These are phyloP conservation scores for Suhomyces wounanorum DNA, from an alignment of 1,139 yeast genomes.

Conservation along the genomic window DNA sequence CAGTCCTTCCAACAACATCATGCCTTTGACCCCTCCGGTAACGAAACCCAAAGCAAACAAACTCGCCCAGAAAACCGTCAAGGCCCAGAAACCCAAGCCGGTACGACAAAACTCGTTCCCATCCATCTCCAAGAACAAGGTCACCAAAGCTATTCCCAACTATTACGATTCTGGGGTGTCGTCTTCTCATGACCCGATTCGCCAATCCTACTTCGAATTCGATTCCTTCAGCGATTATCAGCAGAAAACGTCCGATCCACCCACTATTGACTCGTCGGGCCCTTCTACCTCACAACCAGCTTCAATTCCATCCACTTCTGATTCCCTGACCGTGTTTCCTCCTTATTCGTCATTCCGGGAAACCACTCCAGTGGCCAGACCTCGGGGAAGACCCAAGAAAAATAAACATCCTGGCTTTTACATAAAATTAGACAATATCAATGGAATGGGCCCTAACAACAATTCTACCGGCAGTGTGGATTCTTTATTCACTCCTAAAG, in stretches of 20 bases:
- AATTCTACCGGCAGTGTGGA: slow-evolving; percentile 7
- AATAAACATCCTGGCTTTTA: slow-evolving; percentile 17
- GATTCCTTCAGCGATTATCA: not conserved
- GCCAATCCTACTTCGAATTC: slow-evolving; percentile 9
- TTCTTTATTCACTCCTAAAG: slow-evolving; percentile 11
- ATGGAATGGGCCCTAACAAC: slow-evolving; percentile 2
- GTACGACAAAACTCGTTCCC: slow-evolving; percentile 17
- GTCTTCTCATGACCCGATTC: slow-evolving; percentile 6
- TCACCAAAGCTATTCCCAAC: slow-evolving; percentile 1
- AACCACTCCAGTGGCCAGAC: slow-evolving; percentile 2
- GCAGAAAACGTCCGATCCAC: not conserved
- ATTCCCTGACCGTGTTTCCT: not conserved
- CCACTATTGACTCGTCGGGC: not conserved
- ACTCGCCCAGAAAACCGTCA: slow-evolving; percentile 11
- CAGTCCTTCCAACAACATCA: slow-evolving; percentile 3
- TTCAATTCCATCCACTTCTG: not conserved
- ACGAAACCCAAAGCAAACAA: slow-evolving; percentile 9
- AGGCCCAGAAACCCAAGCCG: slow-evolving; percentile 12
- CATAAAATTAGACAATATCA: slow-evolving; percentile 17
- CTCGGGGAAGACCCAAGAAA: slow-evolving; percentile 14
- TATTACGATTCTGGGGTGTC: slow-evolving; percentile 1
- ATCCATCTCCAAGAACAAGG: slow-evolving; percentile 6
- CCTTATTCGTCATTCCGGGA: not conserved
- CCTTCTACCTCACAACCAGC: not conserved
- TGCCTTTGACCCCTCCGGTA: slow-evolving; percentile 9